phyloP scores from a whole-genome alignment of 306 rosid species.

The Quillaja saponaria region DNA sequence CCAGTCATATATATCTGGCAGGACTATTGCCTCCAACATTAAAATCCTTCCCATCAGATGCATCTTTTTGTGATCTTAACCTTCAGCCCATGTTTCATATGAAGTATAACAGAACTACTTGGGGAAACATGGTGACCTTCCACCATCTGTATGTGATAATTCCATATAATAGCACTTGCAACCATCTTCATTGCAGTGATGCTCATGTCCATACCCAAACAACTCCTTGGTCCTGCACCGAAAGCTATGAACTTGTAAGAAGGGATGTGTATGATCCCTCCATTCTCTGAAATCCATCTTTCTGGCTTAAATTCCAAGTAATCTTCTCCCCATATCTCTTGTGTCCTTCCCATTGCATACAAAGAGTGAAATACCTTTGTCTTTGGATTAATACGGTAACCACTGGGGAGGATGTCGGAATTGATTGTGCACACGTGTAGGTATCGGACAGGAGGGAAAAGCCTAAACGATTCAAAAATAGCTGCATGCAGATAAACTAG shows the following conservation, averaged over 20 bases:
- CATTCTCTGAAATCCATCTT: slow-evolving; percentile 52
- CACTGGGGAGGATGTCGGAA: slow-evolving; percentile 53
- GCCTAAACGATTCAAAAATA: slow-evolving; percentile 52
- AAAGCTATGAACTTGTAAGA: slow-evolving; percentile 50
- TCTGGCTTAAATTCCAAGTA: slow-evolving; percentile 62
- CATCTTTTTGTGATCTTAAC: slow-evolving; percentile 16
- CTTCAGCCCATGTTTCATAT: slow-evolving; percentile 37
- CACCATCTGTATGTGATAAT: slow-evolving; percentile 28
- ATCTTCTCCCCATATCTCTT: slow-evolving; percentile 54
- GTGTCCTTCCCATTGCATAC: slow-evolving; percentile 59
- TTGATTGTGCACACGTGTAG: slow-evolving; percentile 30
- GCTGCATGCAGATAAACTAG: slow-evolving; percentile 59
- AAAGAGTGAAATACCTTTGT: slow-evolving; percentile 23
- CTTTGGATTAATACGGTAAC: slow-evolving; percentile 30
- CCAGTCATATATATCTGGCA: too few relatives aligned
- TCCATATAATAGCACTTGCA: slow-evolving; percentile 29
- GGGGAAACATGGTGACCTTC: slow-evolving; percentile 16
- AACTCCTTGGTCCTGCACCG: slow-evolving; percentile 59
- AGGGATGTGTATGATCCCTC: slow-evolving; percentile 34
- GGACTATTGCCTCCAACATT: too few relatives aligned
- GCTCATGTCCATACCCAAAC: slow-evolving; percentile 47
- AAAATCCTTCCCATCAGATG: too few relatives aligned
- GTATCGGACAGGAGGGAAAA: slow-evolving; percentile 52
- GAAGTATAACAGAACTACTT: slow-evolving; percentile 26
- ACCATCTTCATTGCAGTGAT: slow-evolving; percentile 49